phyloP scores from a whole-genome alignment of 2,329 filamentous ascomycete genomes.

The Zasmidium cellare region DNA sequence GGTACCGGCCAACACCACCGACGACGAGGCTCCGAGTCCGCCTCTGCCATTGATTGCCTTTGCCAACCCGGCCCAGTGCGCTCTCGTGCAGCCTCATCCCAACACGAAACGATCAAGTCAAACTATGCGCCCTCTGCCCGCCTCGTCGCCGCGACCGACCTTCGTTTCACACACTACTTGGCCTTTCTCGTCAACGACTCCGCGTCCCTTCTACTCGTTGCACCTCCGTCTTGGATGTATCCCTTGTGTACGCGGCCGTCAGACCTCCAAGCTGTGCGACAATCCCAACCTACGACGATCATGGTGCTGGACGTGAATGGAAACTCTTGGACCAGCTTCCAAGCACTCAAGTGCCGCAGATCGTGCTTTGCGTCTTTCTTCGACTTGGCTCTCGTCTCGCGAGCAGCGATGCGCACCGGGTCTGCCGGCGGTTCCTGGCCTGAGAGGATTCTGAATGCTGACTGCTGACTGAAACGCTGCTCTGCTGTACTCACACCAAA shows the following conservation, averaged over 20 bases:
- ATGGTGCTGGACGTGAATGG: neutral
- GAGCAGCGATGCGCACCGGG: neutral
- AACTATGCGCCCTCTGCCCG: constrained; percentile 6
- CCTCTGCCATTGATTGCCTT: neutral
- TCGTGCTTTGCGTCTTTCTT: neutral
- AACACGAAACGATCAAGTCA: constrained; percentile 6
- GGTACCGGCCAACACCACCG: neutral
- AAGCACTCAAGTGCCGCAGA: constrained; percentile 1
- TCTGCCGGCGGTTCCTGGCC: neutral
- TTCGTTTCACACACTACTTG: constrained; percentile 21
- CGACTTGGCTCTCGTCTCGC: neutral
- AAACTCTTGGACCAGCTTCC: constrained; percentile 4
- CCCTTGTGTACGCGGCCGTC: neutral
- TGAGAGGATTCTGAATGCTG: neutral
- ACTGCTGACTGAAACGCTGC: neutral
- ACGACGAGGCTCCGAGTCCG: constrained; percentile 2
- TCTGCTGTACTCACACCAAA: neutral
- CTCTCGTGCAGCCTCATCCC: constrained; percentile 5
- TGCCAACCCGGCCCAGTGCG: constrained; percentile 2
- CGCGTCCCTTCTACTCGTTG: constrained; percentile 3
- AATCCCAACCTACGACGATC: neutral
- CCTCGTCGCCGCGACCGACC: constrained; percentile 8
- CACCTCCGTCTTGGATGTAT: constrained; percentile 17
- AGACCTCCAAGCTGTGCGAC: neutral
- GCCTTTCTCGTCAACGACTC: constrained; percentile 18